Evolutionary conservation across 192 early-diverging fungal genomes (phyloP).

Genomic region (Oehlia diaphana): DNA sequence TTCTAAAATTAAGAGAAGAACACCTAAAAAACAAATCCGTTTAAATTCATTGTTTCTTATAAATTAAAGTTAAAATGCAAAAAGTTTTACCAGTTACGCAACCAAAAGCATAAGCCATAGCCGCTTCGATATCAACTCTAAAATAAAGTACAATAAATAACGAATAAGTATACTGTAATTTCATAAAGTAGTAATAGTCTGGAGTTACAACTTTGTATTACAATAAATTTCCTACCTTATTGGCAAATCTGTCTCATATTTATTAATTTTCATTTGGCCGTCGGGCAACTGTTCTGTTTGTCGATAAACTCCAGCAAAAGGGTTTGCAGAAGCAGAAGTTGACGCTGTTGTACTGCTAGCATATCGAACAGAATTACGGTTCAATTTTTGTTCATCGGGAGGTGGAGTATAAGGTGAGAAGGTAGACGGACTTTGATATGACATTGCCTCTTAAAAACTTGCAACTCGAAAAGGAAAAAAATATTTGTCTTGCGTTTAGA

Average conservation of each 20-base stretch:
- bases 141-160: neutral
- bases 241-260: constrained; percentile 67
- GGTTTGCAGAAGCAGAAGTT: constrained; percentile 10
- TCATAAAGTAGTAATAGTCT: neutral
- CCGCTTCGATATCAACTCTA: constrained; percentile 75
- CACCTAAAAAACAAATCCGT: constrained; percentile 41
- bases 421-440: constrained; percentile 31
- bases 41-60: neutral
- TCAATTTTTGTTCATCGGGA: constrained; percentile 43
- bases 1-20: constrained; percentile 73
- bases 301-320: constrained; percentile 32
- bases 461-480: too few relatives aligned
- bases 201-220: neutral
- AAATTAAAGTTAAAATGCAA: neutral
- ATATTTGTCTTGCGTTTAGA: too few relatives aligned
- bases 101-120: constrained; percentile 65
- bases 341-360: constrained; percentile 20
- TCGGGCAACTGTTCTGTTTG: constrained; percentile 18
- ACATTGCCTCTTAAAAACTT: neutral
- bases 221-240: constrained; percentile 2
- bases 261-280: constrained; percentile 56
- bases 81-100: constrained; percentile 46
- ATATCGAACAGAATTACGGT: constrained; percentile 15
- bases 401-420: constrained; percentile 51
- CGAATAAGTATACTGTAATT: neutral